Percentiles rank a stretch among this genome's conserved stretches.
These are phyloP conservation scores for Syncephalastrum sp. DNA, from an alignment of 371 early-diverging fungal species.

Conservation along the genomic window DNA sequence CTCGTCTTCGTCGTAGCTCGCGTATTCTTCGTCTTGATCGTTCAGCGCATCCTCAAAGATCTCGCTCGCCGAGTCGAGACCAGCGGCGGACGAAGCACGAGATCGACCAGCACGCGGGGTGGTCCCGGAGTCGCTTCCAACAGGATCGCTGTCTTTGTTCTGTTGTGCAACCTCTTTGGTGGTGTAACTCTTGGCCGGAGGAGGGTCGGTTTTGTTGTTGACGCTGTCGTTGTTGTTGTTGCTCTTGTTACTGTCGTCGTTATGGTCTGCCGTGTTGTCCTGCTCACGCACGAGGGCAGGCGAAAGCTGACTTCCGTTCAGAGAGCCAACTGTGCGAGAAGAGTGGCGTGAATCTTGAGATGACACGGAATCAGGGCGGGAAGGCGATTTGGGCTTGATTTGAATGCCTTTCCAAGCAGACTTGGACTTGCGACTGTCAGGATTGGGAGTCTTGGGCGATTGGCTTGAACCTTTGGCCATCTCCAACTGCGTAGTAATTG, in stretches of 20 bases:
- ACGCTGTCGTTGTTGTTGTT: neutral
- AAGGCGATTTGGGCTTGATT: constrained; percentile 12
- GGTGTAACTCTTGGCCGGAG: neutral
- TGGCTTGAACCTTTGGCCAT: too few relatives aligned
- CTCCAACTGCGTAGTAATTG: too few relatives aligned
- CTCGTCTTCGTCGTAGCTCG: constrained; percentile 1
- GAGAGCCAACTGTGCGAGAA: neutral
- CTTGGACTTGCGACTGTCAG: constrained; percentile 3
- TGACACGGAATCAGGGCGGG: constrained; percentile 11
- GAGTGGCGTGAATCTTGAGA: constrained; percentile 5
- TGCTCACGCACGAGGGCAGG: too few relatives aligned
- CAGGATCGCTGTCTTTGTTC: neutral
- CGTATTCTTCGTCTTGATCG: constrained; percentile 8
- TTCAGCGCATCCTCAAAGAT: constrained; percentile 24
- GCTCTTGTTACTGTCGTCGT: neutral
- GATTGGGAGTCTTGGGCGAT: too few relatives aligned
- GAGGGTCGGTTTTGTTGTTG: neutral
- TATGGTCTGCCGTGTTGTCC: neutral
- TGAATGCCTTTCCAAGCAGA: constrained; percentile 20
- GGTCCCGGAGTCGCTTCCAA: constrained; percentile 10
- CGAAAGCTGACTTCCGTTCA: neutral
- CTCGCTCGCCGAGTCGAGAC: constrained; percentile 22
- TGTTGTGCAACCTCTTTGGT: neutral
- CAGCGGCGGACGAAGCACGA: constrained; percentile 19
- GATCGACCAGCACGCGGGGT: constrained; percentile 17